Percentiles rank a stretch among this genome's conserved stretches.
These are phyloP conservation scores for Zea mays DNA, from an alignment of 176 grass and related monocot species.

Conservation along the genomic window Zm-B73-REFERENCE-NAM-5.0 NC_050100.1:154569501-154570000, in stretches of 20 bases:
- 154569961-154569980: constrained; percentile 43
- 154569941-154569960: constrained; percentile 47
- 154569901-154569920: constrained; percentile 49
- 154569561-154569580: not conserved
- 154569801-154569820: constrained; percentile 5
- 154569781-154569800: constrained; percentile 11
- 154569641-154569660: constrained; percentile 2
- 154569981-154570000: constrained; percentile 39
- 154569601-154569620: constrained; percentile 19
- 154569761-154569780: not conserved
- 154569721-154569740: not conserved
- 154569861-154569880: constrained; percentile 12
- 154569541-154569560: not conserved
- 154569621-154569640: not conserved
- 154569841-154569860: not conserved
- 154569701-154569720: not conserved
- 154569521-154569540: too few species aligned
- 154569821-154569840: not conserved
- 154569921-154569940: constrained; percentile 45
- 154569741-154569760: constrained; percentile 7
- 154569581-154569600: constrained; percentile 11
- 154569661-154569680: not conserved
- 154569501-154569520: too few species aligned
- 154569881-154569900: constrained; percentile 20
- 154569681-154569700: not conserved